A percentile compares a stretch with the other conserved stretches of the same genome.
Conservation (phyloP, 805 yeast species). For the Hanseniaspora pseudoguilliermondii region DNA sequence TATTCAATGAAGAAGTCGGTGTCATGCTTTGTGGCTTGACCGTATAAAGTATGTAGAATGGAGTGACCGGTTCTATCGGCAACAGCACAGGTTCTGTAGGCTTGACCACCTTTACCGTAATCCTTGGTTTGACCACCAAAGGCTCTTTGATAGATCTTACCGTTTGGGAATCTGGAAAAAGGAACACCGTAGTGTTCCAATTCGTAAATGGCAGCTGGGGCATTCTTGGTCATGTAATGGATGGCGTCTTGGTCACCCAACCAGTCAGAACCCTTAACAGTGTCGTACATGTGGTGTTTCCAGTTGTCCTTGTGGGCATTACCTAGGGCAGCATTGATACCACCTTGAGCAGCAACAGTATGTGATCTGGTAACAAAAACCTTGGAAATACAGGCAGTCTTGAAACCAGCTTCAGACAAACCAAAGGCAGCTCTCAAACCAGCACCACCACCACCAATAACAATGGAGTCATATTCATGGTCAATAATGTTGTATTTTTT, state of each 20-base stretch:
- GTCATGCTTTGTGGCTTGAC: constrained; percentile 91
- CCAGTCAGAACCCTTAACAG: constrained; percentile 99
- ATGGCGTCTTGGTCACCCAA: constrained; percentile 98
- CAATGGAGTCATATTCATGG: constrained; percentile 96
- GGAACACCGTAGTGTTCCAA: constrained; percentile 98
- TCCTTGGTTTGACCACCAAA: constrained; percentile 96
- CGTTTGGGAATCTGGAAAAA: constrained; percentile 91
- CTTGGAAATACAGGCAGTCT: constrained; percentile 94
- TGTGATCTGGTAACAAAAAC: constrained; percentile 97
- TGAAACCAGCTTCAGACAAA: constrained; percentile 89
- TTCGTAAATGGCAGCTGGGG: constrained; percentile 89
- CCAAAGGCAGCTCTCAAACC: constrained; percentile 98
- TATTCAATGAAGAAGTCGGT: constrained; percentile 96
- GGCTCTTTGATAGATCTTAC: constrained; percentile 95
- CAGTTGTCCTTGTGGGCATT: constrained; percentile 97
- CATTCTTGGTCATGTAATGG: constrained; percentile 97
- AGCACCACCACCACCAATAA: constrained; percentile 99
- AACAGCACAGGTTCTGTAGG: constrained; percentile 98
- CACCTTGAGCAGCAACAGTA: constrained; percentile 99
- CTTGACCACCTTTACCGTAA: constrained; percentile 97
- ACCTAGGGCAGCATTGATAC: constrained; percentile 96
- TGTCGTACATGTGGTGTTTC: constrained; percentile 99
- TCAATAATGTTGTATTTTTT: constrained; percentile 78
- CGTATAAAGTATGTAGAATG: constrained; percentile 84
- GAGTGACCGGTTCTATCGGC: constrained; percentile 99